Conservation (phyloP, 2,329 filamentous ascomycete genomes). For the Aotearoamyces nothofagi region DNA sequence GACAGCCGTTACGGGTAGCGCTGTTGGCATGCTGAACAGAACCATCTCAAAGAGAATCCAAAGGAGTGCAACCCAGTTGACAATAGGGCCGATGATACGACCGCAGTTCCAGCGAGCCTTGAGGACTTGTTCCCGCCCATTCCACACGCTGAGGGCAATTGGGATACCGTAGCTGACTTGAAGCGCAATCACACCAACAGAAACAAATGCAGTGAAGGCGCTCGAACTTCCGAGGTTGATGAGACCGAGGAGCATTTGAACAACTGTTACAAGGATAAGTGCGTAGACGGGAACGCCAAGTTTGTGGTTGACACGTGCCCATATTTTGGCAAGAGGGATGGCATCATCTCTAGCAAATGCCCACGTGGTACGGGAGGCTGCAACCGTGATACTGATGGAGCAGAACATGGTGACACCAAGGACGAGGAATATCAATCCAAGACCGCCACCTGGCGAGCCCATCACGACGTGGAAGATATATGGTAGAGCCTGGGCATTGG, state of each 20-base stretch:
- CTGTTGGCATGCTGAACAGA: conserved; percentile 48
- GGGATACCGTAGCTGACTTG: conserved; percentile 63
- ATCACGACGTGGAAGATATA: conserved; percentile 34
- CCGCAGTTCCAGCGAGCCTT: conserved; percentile 42
- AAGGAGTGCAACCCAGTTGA: conserved; percentile 39
- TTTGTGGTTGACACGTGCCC: conserved; percentile 42
- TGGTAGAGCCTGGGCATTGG: conserved; percentile 30
- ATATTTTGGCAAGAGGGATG: conserved; percentile 43
- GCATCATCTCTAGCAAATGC: conserved; percentile 55
- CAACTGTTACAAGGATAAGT: conserved; percentile 39
- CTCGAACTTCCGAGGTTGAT: conserved; percentile 54
- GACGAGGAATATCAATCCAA: conserved; percentile 32
- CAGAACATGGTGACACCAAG: conserved; percentile 35
- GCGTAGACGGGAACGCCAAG: conserved; percentile 52
- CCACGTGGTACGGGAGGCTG: conserved; percentile 46
- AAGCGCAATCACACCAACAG: conserved; percentile 56
- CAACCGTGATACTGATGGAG: conserved; percentile 34
- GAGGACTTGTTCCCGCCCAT: conserved; percentile 35
- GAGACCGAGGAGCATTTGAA: conserved; percentile 52
- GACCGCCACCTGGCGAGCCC: conserved; percentile 29
- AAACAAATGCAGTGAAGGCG: conserved; percentile 58
- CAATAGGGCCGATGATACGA: conserved; percentile 43
- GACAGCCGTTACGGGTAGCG: conserved; percentile 36
- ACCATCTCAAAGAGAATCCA: conserved; percentile 46
- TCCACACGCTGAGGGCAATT: conserved; percentile 51